These are phyloP conservation scores for Litsea cubeba DNA, from an alignment of 164 flowering plant genomes.

Conservation along the genomic window DNA sequence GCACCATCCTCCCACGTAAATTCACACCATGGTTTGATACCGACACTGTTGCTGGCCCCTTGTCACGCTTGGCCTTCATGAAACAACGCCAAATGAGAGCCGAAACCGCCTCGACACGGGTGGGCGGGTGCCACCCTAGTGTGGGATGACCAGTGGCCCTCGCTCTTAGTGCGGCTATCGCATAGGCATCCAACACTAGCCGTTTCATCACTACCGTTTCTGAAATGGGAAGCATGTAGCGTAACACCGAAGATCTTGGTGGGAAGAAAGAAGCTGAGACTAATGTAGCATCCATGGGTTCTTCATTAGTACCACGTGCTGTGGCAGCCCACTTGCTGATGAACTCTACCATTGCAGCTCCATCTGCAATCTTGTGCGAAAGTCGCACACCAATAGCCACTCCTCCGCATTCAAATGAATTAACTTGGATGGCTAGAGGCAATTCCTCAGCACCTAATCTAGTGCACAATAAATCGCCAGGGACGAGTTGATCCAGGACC, in stretches of 20 bases:
- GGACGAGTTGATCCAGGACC: conserved; percentile 23
- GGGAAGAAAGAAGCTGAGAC: conserved; percentile 24
- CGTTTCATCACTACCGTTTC: conserved; percentile 12
- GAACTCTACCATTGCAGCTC: conserved; percentile 27
- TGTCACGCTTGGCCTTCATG: not conserved
- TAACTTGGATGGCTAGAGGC: conserved; percentile 38
- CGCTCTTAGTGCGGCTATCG: not conserved
- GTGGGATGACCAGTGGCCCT: not conserved
- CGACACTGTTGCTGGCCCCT: not conserved
- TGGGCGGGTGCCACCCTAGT: not conserved
- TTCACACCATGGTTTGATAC: conserved; percentile 32
- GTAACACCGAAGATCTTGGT: conserved; percentile 6
- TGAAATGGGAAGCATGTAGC: not conserved
- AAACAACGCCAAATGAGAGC: conserved; percentile 6
- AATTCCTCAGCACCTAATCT: not conserved
- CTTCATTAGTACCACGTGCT: conserved; percentile 15
- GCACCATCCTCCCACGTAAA: conserved; percentile 28
- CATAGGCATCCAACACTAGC: not conserved
- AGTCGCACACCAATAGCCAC: conserved; percentile 45
- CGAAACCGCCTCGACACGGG: conserved; percentile 2
- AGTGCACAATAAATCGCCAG: conserved; percentile 8
- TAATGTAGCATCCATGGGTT: conserved; percentile 17
- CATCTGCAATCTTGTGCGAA: conserved; percentile 45
- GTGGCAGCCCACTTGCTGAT: conserved; percentile 38
- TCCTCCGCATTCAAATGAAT: conserved; percentile 48